phyloP scores from a whole-genome alignment of 2,329 filamentous ascomycete species.

The Cladosporium sp. region DNA sequence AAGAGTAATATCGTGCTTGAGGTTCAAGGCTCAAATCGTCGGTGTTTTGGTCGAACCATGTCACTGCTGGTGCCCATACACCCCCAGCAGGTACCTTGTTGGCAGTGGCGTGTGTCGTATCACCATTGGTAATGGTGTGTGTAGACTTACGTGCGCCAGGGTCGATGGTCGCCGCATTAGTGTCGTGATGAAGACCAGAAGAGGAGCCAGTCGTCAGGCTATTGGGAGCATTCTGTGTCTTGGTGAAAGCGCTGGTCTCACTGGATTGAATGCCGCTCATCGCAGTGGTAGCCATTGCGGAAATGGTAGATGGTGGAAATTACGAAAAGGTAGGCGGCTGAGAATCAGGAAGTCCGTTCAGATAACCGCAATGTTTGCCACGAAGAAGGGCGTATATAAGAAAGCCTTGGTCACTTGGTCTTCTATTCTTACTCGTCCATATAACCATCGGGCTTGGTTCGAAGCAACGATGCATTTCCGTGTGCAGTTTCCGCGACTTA shows the following conservation, averaged over 20 bases:
- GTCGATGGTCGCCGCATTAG: neutral
- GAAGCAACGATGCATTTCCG: neutral
- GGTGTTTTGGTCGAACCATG: constrained; percentile 46
- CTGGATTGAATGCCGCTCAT: neutral
- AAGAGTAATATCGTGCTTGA: constrained; percentile 48
- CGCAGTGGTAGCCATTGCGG: neutral
- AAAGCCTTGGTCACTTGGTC: neutral
- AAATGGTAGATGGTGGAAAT: neutral
- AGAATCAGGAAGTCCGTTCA: neutral
- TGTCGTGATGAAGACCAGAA: neutral
- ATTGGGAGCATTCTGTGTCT: neutral
- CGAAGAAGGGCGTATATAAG: neutral
- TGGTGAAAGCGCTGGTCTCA: neutral
- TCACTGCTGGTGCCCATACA: constrained; percentile 46
- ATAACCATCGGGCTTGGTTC: neutral
- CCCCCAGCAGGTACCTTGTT: constrained; percentile 54
- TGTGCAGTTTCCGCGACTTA: neutral
- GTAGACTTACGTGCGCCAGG: neutral
- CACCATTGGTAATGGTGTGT: neutral
- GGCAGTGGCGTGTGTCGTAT: neutral
- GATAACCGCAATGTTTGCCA: neutral
- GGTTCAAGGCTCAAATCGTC: constrained; percentile 45
- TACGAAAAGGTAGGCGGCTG: neutral
- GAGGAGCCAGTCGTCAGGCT: neutral
- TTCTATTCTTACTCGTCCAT: neutral